Conservation (phyloP, 2,329 filamentous ascomycete genomes). For the Cladosporium sp. region DNA sequence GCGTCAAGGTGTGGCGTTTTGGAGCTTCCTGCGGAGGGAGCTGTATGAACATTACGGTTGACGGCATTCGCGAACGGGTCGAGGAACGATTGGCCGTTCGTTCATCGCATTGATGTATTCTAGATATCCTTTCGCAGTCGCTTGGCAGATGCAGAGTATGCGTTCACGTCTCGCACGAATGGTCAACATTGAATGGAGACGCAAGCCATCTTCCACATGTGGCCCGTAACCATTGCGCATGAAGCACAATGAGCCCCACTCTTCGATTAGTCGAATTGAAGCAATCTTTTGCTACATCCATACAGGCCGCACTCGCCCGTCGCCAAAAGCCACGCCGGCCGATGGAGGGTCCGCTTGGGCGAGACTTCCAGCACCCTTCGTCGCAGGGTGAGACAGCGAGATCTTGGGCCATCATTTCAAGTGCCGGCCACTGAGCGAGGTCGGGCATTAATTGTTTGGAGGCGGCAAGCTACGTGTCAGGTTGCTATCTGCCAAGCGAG, state of each 20-base stretch:
- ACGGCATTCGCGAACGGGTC: not conserved
- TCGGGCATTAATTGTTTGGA: too few species aligned
- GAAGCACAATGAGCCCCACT: not conserved
- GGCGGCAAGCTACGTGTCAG: too few species aligned
- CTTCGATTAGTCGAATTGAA: too few species aligned
- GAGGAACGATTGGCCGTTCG: not conserved
- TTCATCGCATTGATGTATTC: not conserved
- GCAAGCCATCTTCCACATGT: not conserved
- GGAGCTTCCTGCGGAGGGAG: not conserved
- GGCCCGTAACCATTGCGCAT: not conserved
- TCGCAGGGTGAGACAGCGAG: not conserved
- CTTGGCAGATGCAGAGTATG: not conserved
- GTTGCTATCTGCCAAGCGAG: too few species aligned
- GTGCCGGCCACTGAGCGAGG: too few species aligned
- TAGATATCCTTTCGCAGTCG: not conserved
- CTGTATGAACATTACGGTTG: not conserved
- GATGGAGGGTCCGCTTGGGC: too few species aligned
- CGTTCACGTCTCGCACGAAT: not conserved
- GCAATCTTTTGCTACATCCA: too few species aligned
- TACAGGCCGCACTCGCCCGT: too few species aligned
- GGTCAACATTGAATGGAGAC: not conserved
- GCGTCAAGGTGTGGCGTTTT: not conserved
- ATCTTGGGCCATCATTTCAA: not conserved
- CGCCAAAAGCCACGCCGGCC: too few species aligned
- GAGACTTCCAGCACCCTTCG: not conserved